These are phyloP conservation scores for Leucogyrophana mollusca DNA, from an alignment of 768 basidiomycete species.

Conservation along the genomic window DNA sequence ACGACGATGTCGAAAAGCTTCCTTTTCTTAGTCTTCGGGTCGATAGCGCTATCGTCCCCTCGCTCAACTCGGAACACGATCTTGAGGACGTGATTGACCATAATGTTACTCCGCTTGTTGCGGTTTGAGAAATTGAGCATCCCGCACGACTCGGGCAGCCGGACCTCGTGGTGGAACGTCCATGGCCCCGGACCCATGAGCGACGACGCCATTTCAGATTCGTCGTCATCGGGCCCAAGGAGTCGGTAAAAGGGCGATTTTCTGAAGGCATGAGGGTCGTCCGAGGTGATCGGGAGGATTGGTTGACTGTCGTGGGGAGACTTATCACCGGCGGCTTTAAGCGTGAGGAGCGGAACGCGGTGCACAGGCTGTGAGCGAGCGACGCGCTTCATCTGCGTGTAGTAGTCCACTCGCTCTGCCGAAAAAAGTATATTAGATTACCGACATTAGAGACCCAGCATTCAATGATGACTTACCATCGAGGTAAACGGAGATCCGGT, in stretches of 20 bases:
- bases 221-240: conserved; percentile 45
- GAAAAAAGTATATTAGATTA: no score
- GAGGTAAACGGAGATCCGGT: conserved; percentile 67
- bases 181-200: conserved; percentile 86
- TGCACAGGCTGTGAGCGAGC: conserved; percentile 67
- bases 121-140: conserved; percentile 76
- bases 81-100: conserved; percentile 76
- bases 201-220: conserved; percentile 55
- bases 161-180: conserved; percentile 68
- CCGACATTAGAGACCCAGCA: no score
- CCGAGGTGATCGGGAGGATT: conserved; percentile 77
- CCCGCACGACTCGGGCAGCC: conserved; percentile 63
- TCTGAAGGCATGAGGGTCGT: conserved; percentile 59
- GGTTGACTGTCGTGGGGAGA: conserved; percentile 46
- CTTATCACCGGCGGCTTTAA: conserved; percentile 40
- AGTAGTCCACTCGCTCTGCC: conserved; percentile 82
- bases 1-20: conserved; percentile 88
- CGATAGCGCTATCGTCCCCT: conserved; percentile 65
- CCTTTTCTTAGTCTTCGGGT: conserved; percentile 65
- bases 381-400: conserved; percentile 61
- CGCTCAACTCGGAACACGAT: conserved; percentile 80
- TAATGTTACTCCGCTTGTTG: conserved; percentile 73
- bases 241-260: conserved; percentile 66
- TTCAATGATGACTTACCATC: conserved; percentile 89
- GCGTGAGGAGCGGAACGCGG: conserved; percentile 58